Evolutionary conservation across 1,284 basidiomycete species (phyloP).

Genomic region (Sporisorium iseilematis-ciliati): DNA sequence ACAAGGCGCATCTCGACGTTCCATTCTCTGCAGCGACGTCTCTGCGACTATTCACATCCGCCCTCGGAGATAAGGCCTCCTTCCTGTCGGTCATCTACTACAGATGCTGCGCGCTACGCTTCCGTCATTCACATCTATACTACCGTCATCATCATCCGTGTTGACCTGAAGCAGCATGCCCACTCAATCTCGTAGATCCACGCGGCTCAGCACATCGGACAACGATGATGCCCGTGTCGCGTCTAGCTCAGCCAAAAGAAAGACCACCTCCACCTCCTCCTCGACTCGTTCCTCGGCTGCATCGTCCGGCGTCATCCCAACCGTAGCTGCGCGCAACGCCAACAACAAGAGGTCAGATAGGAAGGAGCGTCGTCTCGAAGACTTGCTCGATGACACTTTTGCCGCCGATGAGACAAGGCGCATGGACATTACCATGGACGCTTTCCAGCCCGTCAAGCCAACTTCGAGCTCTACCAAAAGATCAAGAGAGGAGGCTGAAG

Average conservation of each 20-base stretch:
- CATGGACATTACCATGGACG: slow-evolving; percentile 43
- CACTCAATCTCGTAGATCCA: slow-evolving; percentile 35
- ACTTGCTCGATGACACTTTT: slow-evolving; percentile 38
- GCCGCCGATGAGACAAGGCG: slow-evolving; percentile 32
- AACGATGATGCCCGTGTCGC: slow-evolving; percentile 22
- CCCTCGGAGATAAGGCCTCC: background rate
- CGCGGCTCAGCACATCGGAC: slow-evolving; percentile 42
- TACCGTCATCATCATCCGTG: slow-evolving; percentile 9
- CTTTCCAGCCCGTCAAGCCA: slow-evolving; percentile 33
- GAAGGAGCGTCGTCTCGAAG: slow-evolving; percentile 41
- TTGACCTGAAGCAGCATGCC: slow-evolving; percentile 30
- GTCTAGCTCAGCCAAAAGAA: slow-evolving; percentile 24
- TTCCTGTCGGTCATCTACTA: background rate
- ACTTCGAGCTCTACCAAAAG: slow-evolving; percentile 18
- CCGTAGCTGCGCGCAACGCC: slow-evolving; percentile 45
- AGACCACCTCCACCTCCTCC: slow-evolving; percentile 24
- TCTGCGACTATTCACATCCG: background rate
- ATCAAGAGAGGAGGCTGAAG: slow-evolving; percentile 20
- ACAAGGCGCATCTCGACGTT: background rate
- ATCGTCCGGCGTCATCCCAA: slow-evolving; percentile 49
- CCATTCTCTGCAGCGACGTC: background rate
- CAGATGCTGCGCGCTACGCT: slow-evolving; percentile 33
- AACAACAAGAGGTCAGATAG: slow-evolving; percentile 23
- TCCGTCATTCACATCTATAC: slow-evolving; percentile 4
- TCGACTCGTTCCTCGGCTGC: slow-evolving; percentile 43